Percentiles rank a stretch among this genome's conserved stretches.
Evolutionary conservation across 2,329 filamentous ascomycete species (phyloP).

Genomic region (Aspergillus niger): DNA sequence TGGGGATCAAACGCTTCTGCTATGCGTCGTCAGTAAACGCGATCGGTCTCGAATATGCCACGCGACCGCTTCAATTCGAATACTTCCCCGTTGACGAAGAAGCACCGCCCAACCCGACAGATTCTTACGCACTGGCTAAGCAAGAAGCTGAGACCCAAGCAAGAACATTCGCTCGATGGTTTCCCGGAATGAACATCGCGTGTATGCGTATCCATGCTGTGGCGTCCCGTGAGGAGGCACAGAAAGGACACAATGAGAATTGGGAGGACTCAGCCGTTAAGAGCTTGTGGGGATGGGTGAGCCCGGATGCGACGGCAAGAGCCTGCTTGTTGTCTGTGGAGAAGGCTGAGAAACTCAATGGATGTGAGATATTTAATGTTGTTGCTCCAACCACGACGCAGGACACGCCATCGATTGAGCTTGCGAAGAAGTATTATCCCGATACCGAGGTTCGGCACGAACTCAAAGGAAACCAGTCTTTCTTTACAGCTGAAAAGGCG

Average conservation of each 20-base stretch:
- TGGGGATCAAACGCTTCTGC: conserved; percentile 39
- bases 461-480: conserved; percentile 26
- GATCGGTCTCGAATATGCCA: conserved; percentile 42
- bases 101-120: conserved; percentile 35
- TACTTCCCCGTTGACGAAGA: conserved; percentile 45
- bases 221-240: conserved; percentile 30
- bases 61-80: conserved; percentile 37
- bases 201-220: conserved; percentile 44
- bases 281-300: conserved; percentile 43
- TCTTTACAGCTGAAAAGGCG: conserved; percentile 22
- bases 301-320: conserved; percentile 36
- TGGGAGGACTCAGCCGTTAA: conserved; percentile 39
- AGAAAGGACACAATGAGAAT: conserved; percentile 35
- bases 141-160: conserved; percentile 39
- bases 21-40: conserved; percentile 44
- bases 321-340: conserved; percentile 40
- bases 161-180: conserved; percentile 38
- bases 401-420: conserved; percentile 22
- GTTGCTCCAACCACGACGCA: conserved; percentile 36
- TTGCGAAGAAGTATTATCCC: conserved; percentile 30
- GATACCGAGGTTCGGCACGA: conserved; percentile 27
- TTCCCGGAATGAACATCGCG: conserved; percentile 41
- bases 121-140: conserved; percentile 42
- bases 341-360: conserved; percentile 33
- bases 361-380: conserved; percentile 41